These are phyloP conservation scores for Penicillium psychrosexuale DNA, from an alignment of 2,329 filamentous ascomycete species.

Conservation along the genomic window DNA sequence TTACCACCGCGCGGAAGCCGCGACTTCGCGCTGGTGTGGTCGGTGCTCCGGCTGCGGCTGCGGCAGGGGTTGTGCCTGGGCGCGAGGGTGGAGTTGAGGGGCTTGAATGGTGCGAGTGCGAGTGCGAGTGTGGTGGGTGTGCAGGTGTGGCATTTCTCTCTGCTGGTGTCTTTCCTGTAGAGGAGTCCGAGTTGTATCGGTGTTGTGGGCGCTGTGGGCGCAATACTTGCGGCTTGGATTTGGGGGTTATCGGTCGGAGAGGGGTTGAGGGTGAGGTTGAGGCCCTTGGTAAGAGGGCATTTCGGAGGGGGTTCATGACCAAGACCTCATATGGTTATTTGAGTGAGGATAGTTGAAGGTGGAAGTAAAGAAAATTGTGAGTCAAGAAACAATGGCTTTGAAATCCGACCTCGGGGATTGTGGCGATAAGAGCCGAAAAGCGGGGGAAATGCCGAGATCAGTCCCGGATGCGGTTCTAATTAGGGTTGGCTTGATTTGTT, in stretches of 20 bases:
- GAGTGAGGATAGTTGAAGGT: neutral
- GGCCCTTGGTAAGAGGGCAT: constrained; percentile 10
- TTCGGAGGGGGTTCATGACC: constrained; percentile 20
- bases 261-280: constrained; percentile 6
- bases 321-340: neutral
- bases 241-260: constrained; percentile 10
- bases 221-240: constrained; percentile 11
- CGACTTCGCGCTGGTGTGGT: constrained; percentile 22
- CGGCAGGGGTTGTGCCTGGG: constrained; percentile 13
- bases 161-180: neutral
- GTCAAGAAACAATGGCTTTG: neutral
- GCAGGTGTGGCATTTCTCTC: neutral
- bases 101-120: neutral
- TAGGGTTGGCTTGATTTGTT: neutral
- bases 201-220: constrained; percentile 21
- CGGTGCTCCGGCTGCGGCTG: constrained; percentile 25
- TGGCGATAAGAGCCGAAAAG: constrained; percentile 9
- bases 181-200: constrained; percentile 15
- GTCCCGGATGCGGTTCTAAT: neutral
- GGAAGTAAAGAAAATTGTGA: neutral
- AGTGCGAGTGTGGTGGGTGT: neutral
- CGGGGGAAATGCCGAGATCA: constrained; percentile 3
- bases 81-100: neutral
- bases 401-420: constrained; percentile 1
- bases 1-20: constrained; percentile 31